phyloP scores from a whole-genome alignment of 2,329 filamentous ascomycete genomes.

The Arachnomyces sp. region DNA sequence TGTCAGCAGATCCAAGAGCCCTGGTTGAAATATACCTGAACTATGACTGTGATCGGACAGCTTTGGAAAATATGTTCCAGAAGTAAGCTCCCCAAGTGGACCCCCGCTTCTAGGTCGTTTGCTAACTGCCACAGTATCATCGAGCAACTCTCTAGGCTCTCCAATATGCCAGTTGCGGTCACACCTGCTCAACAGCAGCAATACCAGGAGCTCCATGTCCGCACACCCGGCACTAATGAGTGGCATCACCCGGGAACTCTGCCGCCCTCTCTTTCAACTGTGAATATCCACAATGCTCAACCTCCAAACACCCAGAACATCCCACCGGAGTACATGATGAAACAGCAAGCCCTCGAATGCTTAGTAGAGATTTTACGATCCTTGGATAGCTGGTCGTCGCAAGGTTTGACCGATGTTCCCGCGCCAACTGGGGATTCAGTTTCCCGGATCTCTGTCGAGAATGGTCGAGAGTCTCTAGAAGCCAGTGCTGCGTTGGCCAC shows the following conservation, averaged over 20 bases:
- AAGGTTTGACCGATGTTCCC: constrained; percentile 49
- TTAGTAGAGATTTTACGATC: constrained; percentile 83
- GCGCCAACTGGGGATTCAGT: constrained; percentile 40
- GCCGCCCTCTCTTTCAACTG: constrained; percentile 75
- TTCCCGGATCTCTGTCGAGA: constrained; percentile 47
- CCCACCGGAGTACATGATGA: constrained; percentile 83
- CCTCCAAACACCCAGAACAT: constrained; percentile 51
- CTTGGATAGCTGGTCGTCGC: constrained; percentile 84
- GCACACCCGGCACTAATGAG: constrained; percentile 54
- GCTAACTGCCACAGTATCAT: constrained; percentile 53
- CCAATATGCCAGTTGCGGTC: constrained; percentile 67
- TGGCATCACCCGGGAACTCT: constrained; percentile 83
- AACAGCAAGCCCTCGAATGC: constrained; percentile 79
- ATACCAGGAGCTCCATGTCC: constrained; percentile 70
- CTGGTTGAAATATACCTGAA: constrained; percentile 95
- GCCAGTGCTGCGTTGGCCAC: constrained; percentile 43
- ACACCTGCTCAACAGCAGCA: constrained; percentile 71
- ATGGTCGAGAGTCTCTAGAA: constrained; percentile 68
- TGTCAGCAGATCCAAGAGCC: constrained; percentile 77
- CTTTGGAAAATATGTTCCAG: constrained; percentile 94
- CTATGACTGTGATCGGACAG: constrained; percentile 90
- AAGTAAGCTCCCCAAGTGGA: constrained; percentile 27
- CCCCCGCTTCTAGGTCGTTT: constrained; percentile 6
- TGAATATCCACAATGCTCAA: constrained; percentile 54
- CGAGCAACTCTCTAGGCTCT: constrained; percentile 83